A percentile compares a stretch with the other conserved stretches of the same genome.
These are phyloP conservation scores for Colletotrichum sp. DNA, from an alignment of 2,329 filamentous ascomycete genomes.

Conservation along the genomic window DNA sequence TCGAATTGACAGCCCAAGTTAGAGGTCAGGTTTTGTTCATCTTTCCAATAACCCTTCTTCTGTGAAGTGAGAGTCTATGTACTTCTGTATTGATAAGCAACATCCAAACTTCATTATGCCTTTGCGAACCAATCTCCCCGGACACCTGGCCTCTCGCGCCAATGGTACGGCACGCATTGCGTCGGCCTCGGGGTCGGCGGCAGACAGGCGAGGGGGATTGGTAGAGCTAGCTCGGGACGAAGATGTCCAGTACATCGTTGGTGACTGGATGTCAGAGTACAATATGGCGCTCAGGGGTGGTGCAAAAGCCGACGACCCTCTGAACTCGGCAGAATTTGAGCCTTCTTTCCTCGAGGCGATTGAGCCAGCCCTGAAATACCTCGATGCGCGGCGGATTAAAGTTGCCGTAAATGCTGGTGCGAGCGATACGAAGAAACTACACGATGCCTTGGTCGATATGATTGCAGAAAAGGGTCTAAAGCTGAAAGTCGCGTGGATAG, in stretches of 20 bases:
- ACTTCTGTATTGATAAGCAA: background rate
- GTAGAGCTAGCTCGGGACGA: constrained; percentile 26
- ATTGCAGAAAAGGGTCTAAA: constrained; percentile 32
- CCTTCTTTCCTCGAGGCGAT: constrained; percentile 49
- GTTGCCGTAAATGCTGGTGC: constrained; percentile 46
- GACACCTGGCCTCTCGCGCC: background rate
- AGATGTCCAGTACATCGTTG: constrained; percentile 41
- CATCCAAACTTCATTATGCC: background rate
- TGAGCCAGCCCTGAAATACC: constrained; percentile 38
- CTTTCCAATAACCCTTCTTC: background rate
- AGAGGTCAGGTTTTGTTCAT: background rate
- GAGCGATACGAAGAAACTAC: constrained; percentile 37
- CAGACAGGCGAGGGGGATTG: constrained; percentile 28
- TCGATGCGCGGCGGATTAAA: constrained; percentile 38
- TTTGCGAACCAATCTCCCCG: background rate
- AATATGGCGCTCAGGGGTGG: constrained; percentile 54
- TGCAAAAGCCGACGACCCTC: constrained; percentile 30
- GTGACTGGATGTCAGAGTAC: constrained; percentile 47
- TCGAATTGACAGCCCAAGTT: background rate
- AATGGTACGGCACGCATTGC: constrained; percentile 27
- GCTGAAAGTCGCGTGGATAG: constrained; percentile 39
- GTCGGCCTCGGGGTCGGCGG: constrained; percentile 33
- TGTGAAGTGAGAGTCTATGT: background rate
- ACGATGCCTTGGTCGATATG: constrained; percentile 32
- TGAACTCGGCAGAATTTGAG: constrained; percentile 22